These are phyloP conservation scores for Clonostachys solani DNA, from an alignment of 2,329 filamentous ascomycete genomes.

Conservation along the genomic window DNA sequence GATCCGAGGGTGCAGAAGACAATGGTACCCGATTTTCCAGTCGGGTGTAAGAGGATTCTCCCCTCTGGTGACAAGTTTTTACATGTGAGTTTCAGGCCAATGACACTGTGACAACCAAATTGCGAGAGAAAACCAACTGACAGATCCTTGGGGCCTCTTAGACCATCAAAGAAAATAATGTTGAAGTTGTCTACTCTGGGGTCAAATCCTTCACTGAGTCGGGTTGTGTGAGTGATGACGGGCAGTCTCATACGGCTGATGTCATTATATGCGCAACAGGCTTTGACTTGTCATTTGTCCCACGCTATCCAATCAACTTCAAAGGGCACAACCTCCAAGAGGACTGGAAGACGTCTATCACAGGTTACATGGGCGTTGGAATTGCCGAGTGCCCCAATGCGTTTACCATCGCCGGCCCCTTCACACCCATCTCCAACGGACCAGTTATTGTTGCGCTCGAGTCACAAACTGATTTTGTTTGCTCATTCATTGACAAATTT, in stretches of 20 bases:
- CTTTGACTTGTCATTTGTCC: conserved; percentile 16
- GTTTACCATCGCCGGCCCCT: conserved; percentile 25
- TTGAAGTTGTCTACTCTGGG: conserved; percentile 18
- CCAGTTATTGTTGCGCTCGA: conserved; percentile 32
- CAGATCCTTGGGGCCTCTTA: background rate
- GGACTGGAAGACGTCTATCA: conserved; percentile 15
- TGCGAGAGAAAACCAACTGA: background rate
- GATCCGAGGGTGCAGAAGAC: background rate
- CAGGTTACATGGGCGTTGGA: conserved; percentile 20
- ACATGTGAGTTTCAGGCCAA: background rate
- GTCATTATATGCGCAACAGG: conserved; percentile 14
- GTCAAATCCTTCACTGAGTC: conserved; percentile 17
- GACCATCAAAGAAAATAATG: conserved; percentile 9
- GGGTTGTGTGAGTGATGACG: background rate
- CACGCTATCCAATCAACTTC: conserved; percentile 38
- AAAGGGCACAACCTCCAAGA: conserved; percentile 21
- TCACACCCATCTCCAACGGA: conserved; percentile 23
- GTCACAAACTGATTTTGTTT: conserved; percentile 7
- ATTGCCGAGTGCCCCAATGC: conserved; percentile 18
- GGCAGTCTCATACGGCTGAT: conserved; percentile 3
- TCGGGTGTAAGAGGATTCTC: conserved; percentile 1
- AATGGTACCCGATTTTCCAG: background rate
- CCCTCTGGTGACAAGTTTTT: background rate
- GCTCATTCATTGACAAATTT: conserved; percentile 3
- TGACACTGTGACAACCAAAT: background rate